Percentiles rank a stretch among this genome's conserved stretches.
phyloP scores from a whole-genome alignment of 2,329 filamentous ascomycete species.

The Penicillium aurantiogriseum region DNA sequence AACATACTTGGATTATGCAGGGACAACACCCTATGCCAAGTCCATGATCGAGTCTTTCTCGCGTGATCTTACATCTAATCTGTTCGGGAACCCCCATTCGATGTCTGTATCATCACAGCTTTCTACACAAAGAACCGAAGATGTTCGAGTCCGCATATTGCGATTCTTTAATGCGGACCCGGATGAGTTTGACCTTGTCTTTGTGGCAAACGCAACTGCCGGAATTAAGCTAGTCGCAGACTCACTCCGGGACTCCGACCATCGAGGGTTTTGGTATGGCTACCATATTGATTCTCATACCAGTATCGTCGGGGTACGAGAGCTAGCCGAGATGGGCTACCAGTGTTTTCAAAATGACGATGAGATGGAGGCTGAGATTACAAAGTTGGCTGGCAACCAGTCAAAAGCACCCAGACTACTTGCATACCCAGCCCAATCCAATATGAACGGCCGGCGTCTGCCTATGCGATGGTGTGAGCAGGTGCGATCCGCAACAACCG shows the following conservation, averaged over 20 bases:
- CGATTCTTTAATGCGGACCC: constrained; percentile 79
- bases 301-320: constrained; percentile 76
- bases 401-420: constrained; percentile 53
- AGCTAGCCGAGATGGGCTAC: constrained; percentile 62
- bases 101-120: constrained; percentile 76
- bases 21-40: constrained; percentile 80
- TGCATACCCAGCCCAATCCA: constrained; percentile 87
- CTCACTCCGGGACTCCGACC: constrained; percentile 64
- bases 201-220: constrained; percentile 89
- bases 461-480: constrained; percentile 66
- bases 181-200: constrained; percentile 79
- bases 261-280: constrained; percentile 71
- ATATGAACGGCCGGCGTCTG: constrained; percentile 79
- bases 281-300: constrained; percentile 87
- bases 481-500: constrained; percentile 41
- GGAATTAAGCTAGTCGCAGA: constrained; percentile 85
- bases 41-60: constrained; percentile 78
- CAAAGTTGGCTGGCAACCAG: constrained; percentile 27
- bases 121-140: constrained; percentile 71
- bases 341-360: constrained; percentile 64
- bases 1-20: constrained; percentile 89
- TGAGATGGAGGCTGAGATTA: constrained; percentile 66
- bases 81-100: constrained; percentile 93
- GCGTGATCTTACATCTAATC: constrained; percentile 69
- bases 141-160: constrained; percentile 68